A percentile compares a stretch with the other conserved stretches of the same genome.
Conservation (phyloP, 2,329 filamentous ascomycete species). For the Xylariales sp. region DNA sequence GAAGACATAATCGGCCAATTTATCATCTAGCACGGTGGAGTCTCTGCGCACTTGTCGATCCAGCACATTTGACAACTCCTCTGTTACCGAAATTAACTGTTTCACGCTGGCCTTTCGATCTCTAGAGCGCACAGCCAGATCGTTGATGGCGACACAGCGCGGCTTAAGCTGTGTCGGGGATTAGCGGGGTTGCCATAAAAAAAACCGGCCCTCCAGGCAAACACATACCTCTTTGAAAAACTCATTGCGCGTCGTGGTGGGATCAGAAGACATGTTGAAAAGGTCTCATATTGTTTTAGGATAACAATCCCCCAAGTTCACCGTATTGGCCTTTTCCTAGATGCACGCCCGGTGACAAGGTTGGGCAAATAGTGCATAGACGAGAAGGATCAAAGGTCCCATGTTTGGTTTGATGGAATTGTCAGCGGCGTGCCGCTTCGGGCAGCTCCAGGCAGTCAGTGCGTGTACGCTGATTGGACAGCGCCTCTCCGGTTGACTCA, state of each 20-base stretch:
- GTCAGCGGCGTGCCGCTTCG: no score
- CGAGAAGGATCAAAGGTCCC: no score
- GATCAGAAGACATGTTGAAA: conserved; percentile 17
- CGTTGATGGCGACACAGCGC: conserved; percentile 56
- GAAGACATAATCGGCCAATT: conserved; percentile 90
- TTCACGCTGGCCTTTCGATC: conserved; percentile 35
- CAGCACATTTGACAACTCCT: conserved; percentile 42
- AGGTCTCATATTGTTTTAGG: not conserved
- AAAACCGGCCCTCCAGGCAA: conserved; percentile 1
- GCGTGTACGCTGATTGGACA: no score
- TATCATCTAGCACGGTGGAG: conserved; percentile 61
- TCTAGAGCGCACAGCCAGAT: conserved; percentile 46
- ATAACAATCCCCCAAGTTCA: no score
- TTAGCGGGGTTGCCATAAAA: conserved; percentile 7
- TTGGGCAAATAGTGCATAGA: no score
- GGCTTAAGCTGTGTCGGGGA: conserved; percentile 51
- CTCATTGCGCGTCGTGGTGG: conserved; percentile 19
- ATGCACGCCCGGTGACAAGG: no score
- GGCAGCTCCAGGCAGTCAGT: no score
- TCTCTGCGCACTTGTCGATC: conserved; percentile 37
- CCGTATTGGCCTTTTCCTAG: no score
- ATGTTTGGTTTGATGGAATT: no score
- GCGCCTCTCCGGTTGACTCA: no score
- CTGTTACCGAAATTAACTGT: conserved; percentile 40
- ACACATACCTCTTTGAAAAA: conserved; percentile 25